Base-by-base conservation (phyloP, 257 asterid species). In the Hygrophila difformis region DNA sequence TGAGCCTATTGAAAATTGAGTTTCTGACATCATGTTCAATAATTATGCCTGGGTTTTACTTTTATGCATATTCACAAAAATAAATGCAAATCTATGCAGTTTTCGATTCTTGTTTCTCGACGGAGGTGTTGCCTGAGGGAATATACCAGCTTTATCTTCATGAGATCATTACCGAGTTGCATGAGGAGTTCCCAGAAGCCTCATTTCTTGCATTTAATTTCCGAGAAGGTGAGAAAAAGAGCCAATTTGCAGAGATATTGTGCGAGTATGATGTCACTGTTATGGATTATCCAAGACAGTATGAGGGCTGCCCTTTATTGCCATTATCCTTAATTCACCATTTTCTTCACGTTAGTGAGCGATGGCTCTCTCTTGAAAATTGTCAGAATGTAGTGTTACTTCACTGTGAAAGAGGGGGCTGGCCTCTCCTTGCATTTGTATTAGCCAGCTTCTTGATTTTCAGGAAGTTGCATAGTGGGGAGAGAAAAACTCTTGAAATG, bases 361-460 rank as follows among this genome's bases (percentile, higher is more conserved):
- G 81, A 57, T 89, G 98, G 98, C 94, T 89, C 56, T 79, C 82
- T 42, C 60, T 62, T 43, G 87, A 71, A 53, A 82, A 74, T 60
- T 69, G 72, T 57, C 95, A 79, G 49, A 89, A 89, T 57, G 76
- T 89, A 44, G 80, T 89, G 69, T 72, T 89, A 73, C 75, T 89
- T 48, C 98, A 89, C 44, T 89, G 98, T 59, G 98, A 89, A 64
- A 75, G 96, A 72, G 96, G 98, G 39, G 94, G 93, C 22, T 89
- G 98, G 96, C 76, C 87, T 19, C 77, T 89, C 48, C 64, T 89
- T 20, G 93, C 94, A 18, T 85, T 85, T 64, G 76, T 85, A 29
- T 68, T 89, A 56, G 72, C 98, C 59, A 79, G 96, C 71, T 85
- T 82, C 77, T 71, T 85, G 74, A 76, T 85, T 71, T 79, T 69